phyloP scores from a whole-genome alignment of 192 early-diverging fungal genomes.

The Geranomyces michiganensis region DNA sequence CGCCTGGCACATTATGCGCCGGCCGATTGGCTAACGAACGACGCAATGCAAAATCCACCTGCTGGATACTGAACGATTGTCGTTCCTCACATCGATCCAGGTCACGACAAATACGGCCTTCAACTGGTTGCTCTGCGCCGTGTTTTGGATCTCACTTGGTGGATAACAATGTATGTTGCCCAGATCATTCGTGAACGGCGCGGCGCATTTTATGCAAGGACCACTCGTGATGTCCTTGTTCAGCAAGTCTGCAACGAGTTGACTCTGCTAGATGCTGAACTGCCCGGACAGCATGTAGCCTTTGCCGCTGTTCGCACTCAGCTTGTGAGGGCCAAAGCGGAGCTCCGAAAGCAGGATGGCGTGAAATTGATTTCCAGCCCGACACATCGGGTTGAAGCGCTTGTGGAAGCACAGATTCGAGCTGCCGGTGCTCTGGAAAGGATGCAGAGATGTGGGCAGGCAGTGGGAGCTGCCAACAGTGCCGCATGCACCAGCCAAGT shows the following conservation, averaged over 20 bases:
- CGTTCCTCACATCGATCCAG: constrained; percentile 17
- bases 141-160: constrained; percentile 15
- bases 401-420: background rate
- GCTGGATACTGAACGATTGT: constrained; percentile 16
- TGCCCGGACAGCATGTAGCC: too few species aligned
- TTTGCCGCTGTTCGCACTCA: too few species aligned
- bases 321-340: too few species aligned
- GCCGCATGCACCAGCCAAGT: background rate
- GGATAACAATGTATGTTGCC: constrained; percentile 6
- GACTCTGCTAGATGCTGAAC: too few species aligned
- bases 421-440: background rate
- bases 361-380: too few species aligned
- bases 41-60: background rate
- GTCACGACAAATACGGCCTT: constrained; percentile 23
- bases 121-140: constrained; percentile 1
- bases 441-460: background rate
- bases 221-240: background rate
- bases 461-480: background rate
- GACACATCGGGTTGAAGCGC: background rate
- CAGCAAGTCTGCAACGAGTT: background rate
- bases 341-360: too few species aligned
- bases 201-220: background rate
- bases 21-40: background rate
- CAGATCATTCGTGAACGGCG: background rate
- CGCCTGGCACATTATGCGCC: constrained; percentile 9